These are phyloP conservation scores for Alternaria conjuncta DNA, from an alignment of 2,329 filamentous ascomycete genomes.

Conservation along the genomic window DNA sequence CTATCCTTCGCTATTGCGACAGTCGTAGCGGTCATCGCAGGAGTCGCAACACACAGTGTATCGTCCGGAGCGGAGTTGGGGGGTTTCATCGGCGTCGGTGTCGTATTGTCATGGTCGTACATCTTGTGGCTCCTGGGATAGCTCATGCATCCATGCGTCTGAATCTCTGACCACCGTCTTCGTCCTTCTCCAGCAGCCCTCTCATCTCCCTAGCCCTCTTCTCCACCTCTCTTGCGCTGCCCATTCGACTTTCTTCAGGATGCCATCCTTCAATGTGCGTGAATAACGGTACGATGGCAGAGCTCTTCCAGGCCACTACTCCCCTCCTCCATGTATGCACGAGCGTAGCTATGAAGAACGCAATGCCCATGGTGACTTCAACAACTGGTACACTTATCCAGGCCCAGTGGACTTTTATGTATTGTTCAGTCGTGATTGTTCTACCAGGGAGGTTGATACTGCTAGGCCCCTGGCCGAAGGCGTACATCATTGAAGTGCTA, in stretches of 20 bases:
- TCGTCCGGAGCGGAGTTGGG: not conserved
- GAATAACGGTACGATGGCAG: constrained; percentile 1
- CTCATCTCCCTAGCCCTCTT: not conserved
- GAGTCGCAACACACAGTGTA: not conserved
- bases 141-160: not conserved
- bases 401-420: not conserved
- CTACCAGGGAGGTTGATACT: not conserved
- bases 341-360: constrained; percentile 1
- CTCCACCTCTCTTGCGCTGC: not conserved
- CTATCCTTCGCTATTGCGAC: not conserved
- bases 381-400: not conserved
- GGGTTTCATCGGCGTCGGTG: not conserved
- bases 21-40: not conserved
- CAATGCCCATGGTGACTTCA: constrained; percentile 3
- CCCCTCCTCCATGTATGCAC: constrained; percentile 2
- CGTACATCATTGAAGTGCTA: not conserved
- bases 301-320: constrained; percentile 6
- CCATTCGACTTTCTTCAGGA: not conserved
- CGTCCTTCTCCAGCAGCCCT: not conserved
- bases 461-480: not conserved
- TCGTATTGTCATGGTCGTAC: not conserved
- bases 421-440: not conserved
- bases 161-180: not conserved
- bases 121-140: not conserved
- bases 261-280: constrained; percentile 3